Evolutionary conservation across 768 basidiomycete species (phyloP).

Genomic region (Stropharia rugosoannulata): DNA sequence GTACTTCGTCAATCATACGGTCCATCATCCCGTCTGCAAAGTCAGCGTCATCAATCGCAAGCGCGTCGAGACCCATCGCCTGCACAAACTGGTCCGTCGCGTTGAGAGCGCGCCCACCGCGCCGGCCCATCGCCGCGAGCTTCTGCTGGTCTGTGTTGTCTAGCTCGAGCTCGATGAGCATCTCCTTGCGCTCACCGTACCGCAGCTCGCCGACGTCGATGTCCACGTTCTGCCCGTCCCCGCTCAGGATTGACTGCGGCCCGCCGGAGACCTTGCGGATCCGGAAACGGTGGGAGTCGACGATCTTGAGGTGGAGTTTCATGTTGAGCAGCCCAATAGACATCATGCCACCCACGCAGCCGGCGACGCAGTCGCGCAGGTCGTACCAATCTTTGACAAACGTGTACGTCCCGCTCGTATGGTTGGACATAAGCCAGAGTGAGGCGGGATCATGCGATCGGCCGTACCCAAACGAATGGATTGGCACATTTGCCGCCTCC

Average conservation of each 20-base stretch:
- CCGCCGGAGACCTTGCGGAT: slow-evolving; percentile 95
- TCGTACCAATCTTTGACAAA: slow-evolving; percentile 99
- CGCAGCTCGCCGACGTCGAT: slow-evolving; percentile 92
- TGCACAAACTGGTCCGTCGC: slow-evolving; percentile 91
- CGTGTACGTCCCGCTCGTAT: slow-evolving; percentile 95
- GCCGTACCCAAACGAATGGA: slow-evolving; percentile 96
- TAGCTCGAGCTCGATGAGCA: slow-evolving; percentile 94
- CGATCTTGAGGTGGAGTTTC: slow-evolving; percentile 94
- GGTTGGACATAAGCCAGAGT: slow-evolving; percentile 98
- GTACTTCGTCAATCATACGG: slow-evolving; percentile 96
- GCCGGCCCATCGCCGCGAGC: slow-evolving; percentile 20
- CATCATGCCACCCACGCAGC: slow-evolving; percentile 96
- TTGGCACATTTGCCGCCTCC: slow-evolving; percentile 95
- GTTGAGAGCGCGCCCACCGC: slow-evolving; percentile 47
- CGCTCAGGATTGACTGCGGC: slow-evolving; percentile 79
- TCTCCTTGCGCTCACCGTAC: slow-evolving; percentile 97
- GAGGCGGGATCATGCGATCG: slow-evolving; percentile 97
- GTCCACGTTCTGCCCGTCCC: slow-evolving; percentile 94
- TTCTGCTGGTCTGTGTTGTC: slow-evolving; percentile 66
- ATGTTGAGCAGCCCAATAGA: slow-evolving; percentile 90
- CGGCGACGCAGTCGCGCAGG: slow-evolving; percentile 87
- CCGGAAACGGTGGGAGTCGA: slow-evolving; percentile 87
- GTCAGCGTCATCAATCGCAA: slow-evolving; percentile 68
- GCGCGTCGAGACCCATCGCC: slow-evolving; percentile 77
- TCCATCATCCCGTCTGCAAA: slow-evolving; percentile 94